phyloP scores from a whole-genome alignment of 371 early-diverging fungal genomes.

The Entomophthora muscae region DNA sequence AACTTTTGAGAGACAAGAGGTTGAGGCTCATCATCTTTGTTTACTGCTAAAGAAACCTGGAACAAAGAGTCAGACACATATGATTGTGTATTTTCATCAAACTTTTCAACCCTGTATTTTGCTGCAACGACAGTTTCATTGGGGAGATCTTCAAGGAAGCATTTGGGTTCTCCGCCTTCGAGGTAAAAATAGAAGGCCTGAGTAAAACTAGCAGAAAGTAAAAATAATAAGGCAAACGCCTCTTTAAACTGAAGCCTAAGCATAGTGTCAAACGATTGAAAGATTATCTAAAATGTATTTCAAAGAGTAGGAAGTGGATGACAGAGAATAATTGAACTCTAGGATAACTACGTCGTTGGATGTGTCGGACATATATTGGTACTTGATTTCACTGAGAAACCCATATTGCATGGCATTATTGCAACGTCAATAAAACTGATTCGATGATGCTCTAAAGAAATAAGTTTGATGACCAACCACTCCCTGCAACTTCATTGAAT shows the following conservation, averaged over 20 bases:
- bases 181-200: conserved; percentile 75
- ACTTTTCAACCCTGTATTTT: background rate
- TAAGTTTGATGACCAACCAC: too few relatives aligned
- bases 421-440: too few relatives aligned
- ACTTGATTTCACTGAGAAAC: too few relatives aligned
- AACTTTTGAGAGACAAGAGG: conserved; percentile 51
- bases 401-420: too few relatives aligned
- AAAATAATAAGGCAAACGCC: conserved; percentile 1
- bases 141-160: conserved; percentile 90
- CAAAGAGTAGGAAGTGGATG: too few relatives aligned
- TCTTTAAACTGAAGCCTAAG: background rate
- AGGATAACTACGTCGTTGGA: too few relatives aligned
- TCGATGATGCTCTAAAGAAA: too few relatives aligned
- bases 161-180: conserved; percentile 69
- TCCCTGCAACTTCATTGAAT: too few relatives aligned
- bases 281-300: too few relatives aligned
- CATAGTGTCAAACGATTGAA: too few relatives aligned
- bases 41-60: background rate
- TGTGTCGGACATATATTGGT: too few relatives aligned
- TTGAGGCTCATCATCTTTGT: background rate
- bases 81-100: background rate
- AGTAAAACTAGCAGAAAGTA: conserved; percentile 12
- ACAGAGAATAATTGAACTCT: too few relatives aligned
- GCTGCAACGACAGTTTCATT: conserved; percentile 62
- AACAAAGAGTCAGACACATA: background rate